phyloP scores from a whole-genome alignment of 129 eudicot genomes.

The Apium graveolens region DNA sequence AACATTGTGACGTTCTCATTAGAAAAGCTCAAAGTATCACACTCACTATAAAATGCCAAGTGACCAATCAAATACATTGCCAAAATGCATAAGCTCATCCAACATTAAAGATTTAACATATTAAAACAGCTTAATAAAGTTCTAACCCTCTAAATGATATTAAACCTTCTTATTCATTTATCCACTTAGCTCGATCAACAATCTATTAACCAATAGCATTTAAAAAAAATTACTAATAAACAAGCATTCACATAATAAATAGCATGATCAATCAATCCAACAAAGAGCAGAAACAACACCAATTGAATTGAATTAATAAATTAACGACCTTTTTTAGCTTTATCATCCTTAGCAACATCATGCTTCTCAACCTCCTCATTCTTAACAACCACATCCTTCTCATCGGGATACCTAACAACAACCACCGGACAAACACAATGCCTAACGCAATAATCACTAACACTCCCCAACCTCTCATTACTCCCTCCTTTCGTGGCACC shows the following conservation, averaged over 20 bases:
- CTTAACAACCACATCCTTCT: conserved; percentile 34
- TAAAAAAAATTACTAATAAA: too few relatives aligned
- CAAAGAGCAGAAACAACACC: background rate
- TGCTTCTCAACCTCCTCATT: conserved; percentile 34
- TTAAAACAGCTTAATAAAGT: background rate
- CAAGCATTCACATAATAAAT: background rate
- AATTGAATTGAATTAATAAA: background rate
- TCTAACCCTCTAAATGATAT: background rate
- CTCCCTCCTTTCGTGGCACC: conserved; percentile 39
- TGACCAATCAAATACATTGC: background rate
- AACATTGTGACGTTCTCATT: background rate
- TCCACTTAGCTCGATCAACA: background rate
- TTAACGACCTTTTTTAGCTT: conserved; percentile 13
- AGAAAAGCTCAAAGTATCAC: background rate
- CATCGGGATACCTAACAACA: conserved; percentile 47
- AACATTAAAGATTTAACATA: background rate
- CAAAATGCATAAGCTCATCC: background rate
- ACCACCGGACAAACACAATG: conserved; percentile 60
- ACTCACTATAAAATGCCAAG: background rate
- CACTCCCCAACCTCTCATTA: conserved; percentile 46
- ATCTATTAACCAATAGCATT: background rate
- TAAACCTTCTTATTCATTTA: background rate
- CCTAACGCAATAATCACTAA: conserved; percentile 49
- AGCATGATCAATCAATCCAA: background rate
- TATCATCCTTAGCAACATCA: conserved; percentile 29